phyloP scores from a whole-genome alignment of 139 green algal genomes.

The Coelastrella sp. region DNA sequence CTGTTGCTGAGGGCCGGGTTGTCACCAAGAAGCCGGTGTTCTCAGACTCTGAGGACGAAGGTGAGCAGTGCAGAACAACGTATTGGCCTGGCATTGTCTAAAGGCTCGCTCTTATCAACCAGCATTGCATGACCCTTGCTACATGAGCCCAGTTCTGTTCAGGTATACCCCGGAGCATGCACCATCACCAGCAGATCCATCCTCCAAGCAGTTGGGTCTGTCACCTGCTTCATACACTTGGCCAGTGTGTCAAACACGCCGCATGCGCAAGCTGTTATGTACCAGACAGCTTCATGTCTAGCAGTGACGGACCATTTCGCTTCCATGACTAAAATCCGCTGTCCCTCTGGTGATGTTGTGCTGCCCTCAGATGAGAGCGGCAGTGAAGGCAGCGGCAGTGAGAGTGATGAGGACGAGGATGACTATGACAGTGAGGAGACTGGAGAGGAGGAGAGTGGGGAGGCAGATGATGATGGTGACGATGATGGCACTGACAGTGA shows the following conservation, averaged over 20 bases:
- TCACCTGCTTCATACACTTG: too few relatives aligned
- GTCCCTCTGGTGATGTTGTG: background rate
- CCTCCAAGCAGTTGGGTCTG: too few relatives aligned
- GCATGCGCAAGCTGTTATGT: too few relatives aligned
- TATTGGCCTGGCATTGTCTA: too few relatives aligned
- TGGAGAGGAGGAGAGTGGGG: background rate
- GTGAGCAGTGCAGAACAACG: background rate
- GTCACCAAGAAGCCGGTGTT: conserved; percentile 7
- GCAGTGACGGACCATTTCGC: too few relatives aligned
- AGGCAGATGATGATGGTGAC: background rate
- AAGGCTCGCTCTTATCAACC: background rate
- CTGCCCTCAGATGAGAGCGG: conserved; percentile 11
- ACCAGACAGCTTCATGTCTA: background rate
- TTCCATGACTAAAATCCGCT: background rate
- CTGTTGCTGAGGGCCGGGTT: conserved; percentile 50
- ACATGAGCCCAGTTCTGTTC: background rate
- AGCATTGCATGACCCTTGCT: background rate
- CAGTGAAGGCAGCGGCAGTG: conserved; percentile 13
- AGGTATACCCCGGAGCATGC: too few relatives aligned
- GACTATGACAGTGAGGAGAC: conserved; percentile 33
- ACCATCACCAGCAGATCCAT: too few relatives aligned
- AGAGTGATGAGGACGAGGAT: conserved; percentile 46
- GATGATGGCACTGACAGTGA: background rate
- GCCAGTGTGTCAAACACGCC: too few relatives aligned
- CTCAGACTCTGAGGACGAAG: background rate